Conservation (phyloP, 2,329 filamentous ascomycete genomes). For the Ophiosphaerella herpotricha region DNA sequence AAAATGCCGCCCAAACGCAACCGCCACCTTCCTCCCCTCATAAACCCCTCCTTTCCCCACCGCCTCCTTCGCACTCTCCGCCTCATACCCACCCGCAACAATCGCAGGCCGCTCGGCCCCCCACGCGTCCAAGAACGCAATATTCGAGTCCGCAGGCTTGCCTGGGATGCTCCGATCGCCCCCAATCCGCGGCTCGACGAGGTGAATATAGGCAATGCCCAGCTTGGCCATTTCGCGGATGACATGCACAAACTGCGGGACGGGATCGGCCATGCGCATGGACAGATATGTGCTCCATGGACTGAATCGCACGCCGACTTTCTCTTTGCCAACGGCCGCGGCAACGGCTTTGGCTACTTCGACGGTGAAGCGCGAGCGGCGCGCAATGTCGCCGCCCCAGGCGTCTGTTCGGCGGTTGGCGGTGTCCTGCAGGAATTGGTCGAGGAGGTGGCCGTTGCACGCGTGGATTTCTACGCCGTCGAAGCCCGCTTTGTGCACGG, state of each 20-base stretch:
- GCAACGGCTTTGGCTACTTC: constrained; percentile 58
- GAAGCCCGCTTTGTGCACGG: constrained; percentile 55
- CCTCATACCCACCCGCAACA: constrained; percentile 47
- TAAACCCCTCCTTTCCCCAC: constrained; percentile 20
- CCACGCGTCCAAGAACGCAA: constrained; percentile 8
- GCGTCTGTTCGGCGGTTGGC: constrained; percentile 57
- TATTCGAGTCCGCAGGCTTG: constrained; percentile 5
- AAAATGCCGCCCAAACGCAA: constrained; percentile 53
- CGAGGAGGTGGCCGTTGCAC: constrained; percentile 69
- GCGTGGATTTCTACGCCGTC: constrained; percentile 63
- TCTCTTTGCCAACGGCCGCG: constrained; percentile 57
- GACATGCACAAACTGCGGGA: constrained; percentile 61
- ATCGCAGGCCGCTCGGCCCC: constrained; percentile 32
- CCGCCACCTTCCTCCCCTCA: constrained; percentile 43
- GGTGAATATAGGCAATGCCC: constrained; percentile 52
- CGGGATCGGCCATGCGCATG: constrained; percentile 64
- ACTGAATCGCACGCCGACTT: constrained; percentile 61
- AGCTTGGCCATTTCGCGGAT: constrained; percentile 49
- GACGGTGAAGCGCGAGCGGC: constrained; percentile 56
- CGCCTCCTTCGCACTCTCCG: constrained; percentile 35
- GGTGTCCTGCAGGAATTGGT: constrained; percentile 66
- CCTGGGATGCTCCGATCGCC: constrained; percentile 45
- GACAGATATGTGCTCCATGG: constrained; percentile 66
- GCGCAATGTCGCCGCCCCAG: constrained; percentile 55
- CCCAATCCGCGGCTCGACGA: constrained; percentile 60